Conservation (phyloP, 2,329 filamentous ascomycete species). For the Monilinia fructicola region DNA sequence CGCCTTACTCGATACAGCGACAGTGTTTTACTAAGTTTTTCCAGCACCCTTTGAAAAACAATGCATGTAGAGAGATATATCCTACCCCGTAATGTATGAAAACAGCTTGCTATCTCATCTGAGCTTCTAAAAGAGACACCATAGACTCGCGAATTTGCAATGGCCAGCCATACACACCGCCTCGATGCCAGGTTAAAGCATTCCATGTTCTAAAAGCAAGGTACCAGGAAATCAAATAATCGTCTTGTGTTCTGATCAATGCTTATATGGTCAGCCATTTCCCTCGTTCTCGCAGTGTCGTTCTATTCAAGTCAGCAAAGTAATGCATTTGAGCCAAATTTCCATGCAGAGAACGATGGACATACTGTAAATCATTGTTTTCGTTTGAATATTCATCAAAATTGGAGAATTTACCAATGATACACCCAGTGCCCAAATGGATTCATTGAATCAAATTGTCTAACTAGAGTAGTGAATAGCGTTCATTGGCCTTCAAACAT, state of each 20-base stretch:
- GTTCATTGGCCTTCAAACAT: neutral
- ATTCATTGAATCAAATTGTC: neutral
- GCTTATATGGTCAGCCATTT: neutral
- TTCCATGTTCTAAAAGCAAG: neutral
- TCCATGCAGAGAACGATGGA: neutral
- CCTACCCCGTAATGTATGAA: slow-evolving; percentile 11
- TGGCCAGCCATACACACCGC: slow-evolving; percentile 2
- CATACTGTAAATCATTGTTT: slow-evolving; percentile 2
- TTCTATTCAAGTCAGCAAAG: neutral
- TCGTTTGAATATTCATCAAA: neutral
- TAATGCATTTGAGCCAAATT: neutral
- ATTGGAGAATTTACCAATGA: neutral
- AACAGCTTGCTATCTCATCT: slow-evolving; percentile 2
- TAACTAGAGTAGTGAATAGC: neutral
- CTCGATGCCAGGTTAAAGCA: neutral
- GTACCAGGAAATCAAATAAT: neutral
- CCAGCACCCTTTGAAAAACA: neutral
- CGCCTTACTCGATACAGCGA: neutral
- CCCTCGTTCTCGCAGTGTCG: neutral
- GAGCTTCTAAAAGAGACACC: neutral
- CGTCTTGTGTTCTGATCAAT: neutral
- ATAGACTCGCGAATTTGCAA: neutral
- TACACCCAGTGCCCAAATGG: neutral
- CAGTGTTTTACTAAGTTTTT: slow-evolving; percentile 2
- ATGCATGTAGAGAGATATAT: slow-evolving; percentile 3